phyloP scores from a whole-genome alignment of 2,329 filamentous ascomycete genomes.

The Teratosphaeriaceae sp. region DNA sequence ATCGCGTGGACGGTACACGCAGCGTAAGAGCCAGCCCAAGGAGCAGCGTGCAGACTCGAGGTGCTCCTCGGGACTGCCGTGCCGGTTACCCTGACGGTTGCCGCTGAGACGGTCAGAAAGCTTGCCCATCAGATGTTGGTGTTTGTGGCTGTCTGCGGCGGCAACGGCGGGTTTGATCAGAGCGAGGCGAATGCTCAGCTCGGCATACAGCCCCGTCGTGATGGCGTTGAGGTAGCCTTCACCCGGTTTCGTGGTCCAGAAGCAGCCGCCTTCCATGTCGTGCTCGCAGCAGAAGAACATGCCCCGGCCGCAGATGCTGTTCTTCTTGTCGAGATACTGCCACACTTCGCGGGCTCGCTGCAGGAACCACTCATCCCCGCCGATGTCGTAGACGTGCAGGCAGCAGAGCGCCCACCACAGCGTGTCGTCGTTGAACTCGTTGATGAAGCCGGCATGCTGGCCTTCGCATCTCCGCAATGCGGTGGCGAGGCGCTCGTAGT shows the following conservation, averaged over 20 bases:
- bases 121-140: conserved; percentile 3
- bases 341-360: conserved; percentile 17
- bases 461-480: conserved; percentile 14
- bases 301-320: conserved; percentile 14
- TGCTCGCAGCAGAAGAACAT: conserved; percentile 13
- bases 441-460: conserved; percentile 17
- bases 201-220: conserved; percentile 18
- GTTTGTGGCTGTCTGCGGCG: background rate
- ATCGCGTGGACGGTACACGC: conserved; percentile 19
- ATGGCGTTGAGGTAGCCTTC: conserved; percentile 18
- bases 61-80: conserved; percentile 7
- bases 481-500: conserved; percentile 14
- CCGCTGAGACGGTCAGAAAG: conserved; percentile 5
- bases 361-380: conserved; percentile 18
- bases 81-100: background rate
- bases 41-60: conserved; percentile 17
- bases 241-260: conserved; percentile 16
- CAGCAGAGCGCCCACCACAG: conserved; percentile 24
- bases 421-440: conserved; percentile 24
- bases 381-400: conserved; percentile 17
- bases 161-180: conserved; percentile 2
- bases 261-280: conserved; percentile 22
- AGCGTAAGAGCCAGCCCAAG: conserved; percentile 22
- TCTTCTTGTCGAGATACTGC: conserved; percentile 12
- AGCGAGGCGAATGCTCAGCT: conserved; percentile 20